These are phyloP conservation scores for Diddensiella caesifluorescens DNA, from an alignment of 805 yeast genomes.

Conservation along the genomic window DNA sequence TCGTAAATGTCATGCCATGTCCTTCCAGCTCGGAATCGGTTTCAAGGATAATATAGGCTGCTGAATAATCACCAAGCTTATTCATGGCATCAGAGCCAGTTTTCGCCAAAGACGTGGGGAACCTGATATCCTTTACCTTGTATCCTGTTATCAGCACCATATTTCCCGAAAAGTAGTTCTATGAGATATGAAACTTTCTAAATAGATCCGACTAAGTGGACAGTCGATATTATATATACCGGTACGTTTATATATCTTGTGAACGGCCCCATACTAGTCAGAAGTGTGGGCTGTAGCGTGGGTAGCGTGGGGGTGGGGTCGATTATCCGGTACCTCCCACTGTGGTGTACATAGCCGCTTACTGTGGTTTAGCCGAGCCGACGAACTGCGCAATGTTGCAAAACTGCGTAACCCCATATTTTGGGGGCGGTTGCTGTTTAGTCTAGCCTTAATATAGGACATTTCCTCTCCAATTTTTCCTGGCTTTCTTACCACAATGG, in stretches of 20 bases:
- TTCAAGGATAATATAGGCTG: constrained; percentile 32
- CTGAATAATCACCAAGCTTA: constrained; percentile 36
- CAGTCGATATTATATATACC: not conserved
- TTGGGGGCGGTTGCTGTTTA: not conserved
- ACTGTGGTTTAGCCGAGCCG: not conserved
- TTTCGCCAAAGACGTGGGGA: constrained; percentile 37
- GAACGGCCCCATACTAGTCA: no score
- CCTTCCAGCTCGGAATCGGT: constrained; percentile 33
- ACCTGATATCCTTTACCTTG: constrained; percentile 32
- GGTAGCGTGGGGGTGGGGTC: no score
- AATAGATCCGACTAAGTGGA: not conserved
- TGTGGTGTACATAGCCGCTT: not conserved
- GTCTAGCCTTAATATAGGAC: not conserved
- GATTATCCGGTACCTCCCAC: not conserved
- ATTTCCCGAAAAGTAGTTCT: no score
- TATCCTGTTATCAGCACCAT: constrained; percentile 26
- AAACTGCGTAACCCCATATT: not conserved
- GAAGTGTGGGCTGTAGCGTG: no score
- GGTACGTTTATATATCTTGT: not conserved
- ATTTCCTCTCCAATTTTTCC: not conserved
- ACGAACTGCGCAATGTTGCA: not conserved
- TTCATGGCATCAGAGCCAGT: constrained; percentile 41
- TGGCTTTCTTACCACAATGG: not conserved
- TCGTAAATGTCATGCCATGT: constrained; percentile 40
- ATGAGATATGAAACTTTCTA: not conserved